A percentile compares a stretch with the other conserved stretches of the same genome.
Evolutionary conservation across 371 early-diverging fungal species (phyloP).

Genomic region (Nematocida sp.): DNA sequence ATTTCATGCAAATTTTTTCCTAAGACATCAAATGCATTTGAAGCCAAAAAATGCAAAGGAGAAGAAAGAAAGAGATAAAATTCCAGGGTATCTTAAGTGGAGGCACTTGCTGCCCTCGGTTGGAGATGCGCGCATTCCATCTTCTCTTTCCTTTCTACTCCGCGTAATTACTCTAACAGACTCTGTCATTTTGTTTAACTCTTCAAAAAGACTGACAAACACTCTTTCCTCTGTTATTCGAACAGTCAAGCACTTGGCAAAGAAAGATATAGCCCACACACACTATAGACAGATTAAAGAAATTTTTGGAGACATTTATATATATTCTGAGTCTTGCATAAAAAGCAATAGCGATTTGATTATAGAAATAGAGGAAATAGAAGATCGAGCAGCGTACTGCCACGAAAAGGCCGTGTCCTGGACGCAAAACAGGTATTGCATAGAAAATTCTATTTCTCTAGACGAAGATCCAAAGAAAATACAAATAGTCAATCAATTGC

Average conservation of each 20-base stretch:
- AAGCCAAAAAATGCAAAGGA: not conserved
- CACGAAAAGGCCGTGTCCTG: conserved; percentile 32
- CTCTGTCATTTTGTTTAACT: conserved; percentile 47
- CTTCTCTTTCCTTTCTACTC: conserved; percentile 22
- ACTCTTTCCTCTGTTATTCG: conserved; percentile 11
- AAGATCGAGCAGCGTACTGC: conserved; percentile 31
- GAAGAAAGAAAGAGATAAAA: not conserved
- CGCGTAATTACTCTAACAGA: conserved; percentile 45
- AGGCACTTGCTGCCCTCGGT: conserved; percentile 10
- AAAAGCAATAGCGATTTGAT: not conserved
- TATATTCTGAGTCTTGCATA: not conserved
- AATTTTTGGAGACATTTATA: conserved; percentile 41
- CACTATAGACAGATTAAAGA: conserved; percentile 32
- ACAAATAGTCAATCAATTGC: conserved; percentile 2
- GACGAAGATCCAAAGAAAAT: not conserved
- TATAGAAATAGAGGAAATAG: conserved; percentile 13
- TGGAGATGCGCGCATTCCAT: conserved; percentile 6
- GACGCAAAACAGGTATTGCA: conserved; percentile 3
- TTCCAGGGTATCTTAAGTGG: conserved; percentile 47
- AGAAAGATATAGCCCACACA: not conserved
- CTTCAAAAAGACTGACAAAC: conserved; percentile 38
- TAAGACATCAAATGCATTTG: not conserved
- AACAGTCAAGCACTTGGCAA: conserved; percentile 29
- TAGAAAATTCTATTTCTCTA: not conserved
- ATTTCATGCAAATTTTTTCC: conserved; percentile 49